Evolutionary conservation across 371 early-diverging fungal genomes (phyloP).

Genomic region (Rhizopus stolonifer): DNA sequence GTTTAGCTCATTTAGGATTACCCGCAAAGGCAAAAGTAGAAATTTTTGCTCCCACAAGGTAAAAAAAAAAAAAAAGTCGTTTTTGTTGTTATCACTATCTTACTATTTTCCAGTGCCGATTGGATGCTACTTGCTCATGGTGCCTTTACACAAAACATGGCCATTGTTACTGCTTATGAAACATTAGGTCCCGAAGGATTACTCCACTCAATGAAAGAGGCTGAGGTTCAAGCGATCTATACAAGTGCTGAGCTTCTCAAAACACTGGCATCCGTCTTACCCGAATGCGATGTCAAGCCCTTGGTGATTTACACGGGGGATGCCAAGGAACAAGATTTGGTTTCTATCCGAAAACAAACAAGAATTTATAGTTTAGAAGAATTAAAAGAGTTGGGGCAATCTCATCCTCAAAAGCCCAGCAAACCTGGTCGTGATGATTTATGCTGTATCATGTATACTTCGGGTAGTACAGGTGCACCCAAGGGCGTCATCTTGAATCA

Average conservation of each 20-base stretch:
- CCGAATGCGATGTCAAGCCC: constrained; percentile 37
- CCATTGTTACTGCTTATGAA: constrained; percentile 75
- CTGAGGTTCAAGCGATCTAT: constrained; percentile 58
- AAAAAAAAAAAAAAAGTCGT: constrained; percentile 9
- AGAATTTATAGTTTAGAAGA: constrained; percentile 39
- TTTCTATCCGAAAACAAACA: constrained; percentile 21
- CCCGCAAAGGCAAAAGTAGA: constrained; percentile 58
- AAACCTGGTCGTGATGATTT: constrained; percentile 62
- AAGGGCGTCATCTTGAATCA: constrained; percentile 62
- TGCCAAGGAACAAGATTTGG: constrained; percentile 26
- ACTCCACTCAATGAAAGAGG: constrained; percentile 57
- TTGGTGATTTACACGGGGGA: constrained; percentile 50
- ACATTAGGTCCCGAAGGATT: constrained; percentile 73
- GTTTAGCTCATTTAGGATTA: constrained; percentile 64
- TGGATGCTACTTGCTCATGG: constrained; percentile 45
- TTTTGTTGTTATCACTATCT: not conserved
- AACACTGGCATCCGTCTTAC: constrained; percentile 41
- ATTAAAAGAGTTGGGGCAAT: constrained; percentile 37
- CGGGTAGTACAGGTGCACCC: constrained; percentile 71
- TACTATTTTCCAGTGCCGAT: constrained; percentile 7
- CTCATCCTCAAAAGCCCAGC: constrained; percentile 42
- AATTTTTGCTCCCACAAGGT: constrained; percentile 74
- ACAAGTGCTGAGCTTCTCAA: constrained; percentile 63
- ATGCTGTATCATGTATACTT: constrained; percentile 81
- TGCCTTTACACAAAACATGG: constrained; percentile 49